phyloP scores from a whole-genome alignment of 345 rosid genomes.

The Hypericum perforatum region DNA sequence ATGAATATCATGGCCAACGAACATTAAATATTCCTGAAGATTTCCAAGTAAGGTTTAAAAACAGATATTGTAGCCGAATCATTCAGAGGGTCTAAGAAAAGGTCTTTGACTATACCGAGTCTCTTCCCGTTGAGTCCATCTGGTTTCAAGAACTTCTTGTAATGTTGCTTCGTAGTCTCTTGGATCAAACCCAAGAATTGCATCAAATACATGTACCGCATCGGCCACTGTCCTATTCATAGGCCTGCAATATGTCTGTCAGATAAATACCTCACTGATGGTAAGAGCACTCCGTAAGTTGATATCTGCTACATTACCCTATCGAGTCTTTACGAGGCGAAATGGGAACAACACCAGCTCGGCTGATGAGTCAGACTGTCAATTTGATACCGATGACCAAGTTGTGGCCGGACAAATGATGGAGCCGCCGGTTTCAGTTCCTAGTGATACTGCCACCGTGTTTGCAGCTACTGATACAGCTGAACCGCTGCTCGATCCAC shows the following conservation, averaged over 20 bases:
- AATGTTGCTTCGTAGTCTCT: conserved; percentile 19
- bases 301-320: conserved; percentile 10
- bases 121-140: conserved; percentile 19
- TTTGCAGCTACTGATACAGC: conserved; percentile 22
- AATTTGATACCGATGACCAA: conserved; percentile 26
- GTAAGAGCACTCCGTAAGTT: not conserved
- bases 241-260: conserved; percentile 12
- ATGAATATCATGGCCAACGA: too few relatives aligned
- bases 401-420: conserved; percentile 17
- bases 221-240: conserved; percentile 23
- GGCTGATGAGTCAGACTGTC: conserved; percentile 21
- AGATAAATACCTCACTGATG: not conserved
- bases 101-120: conserved; percentile 20
- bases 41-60: conserved; percentile 9
- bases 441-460: conserved; percentile 19
- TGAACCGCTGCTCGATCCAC: conserved; percentile 20
- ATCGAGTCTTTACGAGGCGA: conserved; percentile 21
- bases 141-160: conserved; percentile 23
- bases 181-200: conserved; percentile 25
- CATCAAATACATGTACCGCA: conserved; percentile 26
- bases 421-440: conserved; percentile 18
- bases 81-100: conserved; percentile 4
- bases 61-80: conserved; percentile 10
- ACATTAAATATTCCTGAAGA: conserved; percentile 12
- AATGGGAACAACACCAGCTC: conserved; percentile 19